Base-by-base conservation (phyloP, 208 protist species). In the Tritrichomonas musculus region DNA sequence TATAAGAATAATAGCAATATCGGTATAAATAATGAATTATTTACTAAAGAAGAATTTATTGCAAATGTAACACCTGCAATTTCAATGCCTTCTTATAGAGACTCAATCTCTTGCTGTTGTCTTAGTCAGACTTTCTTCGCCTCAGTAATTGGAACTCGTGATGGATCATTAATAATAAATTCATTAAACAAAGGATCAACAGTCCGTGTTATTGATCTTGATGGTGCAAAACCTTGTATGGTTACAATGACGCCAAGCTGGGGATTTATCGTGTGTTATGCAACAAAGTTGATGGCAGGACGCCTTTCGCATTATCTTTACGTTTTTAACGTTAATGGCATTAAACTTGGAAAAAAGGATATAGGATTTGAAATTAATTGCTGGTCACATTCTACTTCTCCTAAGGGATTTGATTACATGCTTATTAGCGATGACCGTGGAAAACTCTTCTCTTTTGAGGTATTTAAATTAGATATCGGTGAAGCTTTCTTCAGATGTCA, bases 301-400 rank as follows among this genome's bases (percentile, higher is more conserved):
- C 53, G 20, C 3, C 8, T 33, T 25, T 20, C 41, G 22, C 77
- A 88, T 49, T 88, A 47, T 20, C 25, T 88, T 0, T 53, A 25
- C 8, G 41, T 88, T 39, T 88, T 44, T 36, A 88, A 88, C 57
- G n/a, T 88, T n/a, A 88, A 88, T 39, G 77, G 77, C 25, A 33
- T 39, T 14, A 39, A 47, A 47, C 33, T 88, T 36, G 57, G 77
- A 30, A 88, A 88, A 20, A 88, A 3, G 0, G 17, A 88, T n/a
- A 88, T 88, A 17, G 47, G 41, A 17, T 13, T 1, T 20, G 77
- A 20, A 17, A 57, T 88, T 39, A 33, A 57, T 33, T 41, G 47
- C 20, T 88, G 77, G 77, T 20, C 33, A 47, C 25, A 17, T 33
- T 88, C 17, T 13, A 50, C 27, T 1, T 88, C 41, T 33, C 3